A percentile compares a stretch with the other conserved stretches of the same genome.
These are phyloP conservation scores for Alliaria petiolata DNA, from an alignment of 345 rosid genomes.

Conservation along the genomic window DNA sequence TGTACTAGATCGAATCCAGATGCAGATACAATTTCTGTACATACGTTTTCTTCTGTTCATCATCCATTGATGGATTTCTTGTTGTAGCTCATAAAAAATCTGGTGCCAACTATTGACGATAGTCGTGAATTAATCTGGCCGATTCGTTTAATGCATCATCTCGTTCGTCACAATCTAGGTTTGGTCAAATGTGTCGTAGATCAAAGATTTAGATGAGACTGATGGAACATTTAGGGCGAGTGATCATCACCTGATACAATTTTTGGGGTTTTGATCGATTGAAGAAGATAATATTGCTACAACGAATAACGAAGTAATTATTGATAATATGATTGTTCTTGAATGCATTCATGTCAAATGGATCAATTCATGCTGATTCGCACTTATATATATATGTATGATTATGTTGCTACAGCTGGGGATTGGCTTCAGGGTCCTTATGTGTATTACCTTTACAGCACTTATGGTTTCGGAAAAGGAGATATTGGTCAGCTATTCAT, in stretches of 20 bases:
- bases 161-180: no score
- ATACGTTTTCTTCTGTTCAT: not conserved
- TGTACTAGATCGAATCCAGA: not conserved
- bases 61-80: not conserved
- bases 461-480: constrained; percentile 82
- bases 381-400: not conserved
- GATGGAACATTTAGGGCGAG: not conserved
- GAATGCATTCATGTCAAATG: not conserved
- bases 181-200: not conserved
- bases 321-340: not conserved
- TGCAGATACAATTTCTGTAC: not conserved
- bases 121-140: not conserved
- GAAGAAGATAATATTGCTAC: not conserved
- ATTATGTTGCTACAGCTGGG: constrained; percentile 56
- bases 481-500: constrained; percentile 95
- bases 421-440: constrained; percentile 99
- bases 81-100: not conserved
- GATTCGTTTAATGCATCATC: not conserved
- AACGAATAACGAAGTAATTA: not conserved
- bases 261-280: not conserved
- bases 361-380: not conserved
- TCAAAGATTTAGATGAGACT: no score
- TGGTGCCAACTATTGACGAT: not conserved
- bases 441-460: constrained; percentile 83
- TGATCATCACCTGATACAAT: not conserved